Percentiles rank a stretch among this genome's conserved stretches.
Conservation (phyloP, 1,284 basidiomycete species). For the Ustilago vetiveriae region DNA sequence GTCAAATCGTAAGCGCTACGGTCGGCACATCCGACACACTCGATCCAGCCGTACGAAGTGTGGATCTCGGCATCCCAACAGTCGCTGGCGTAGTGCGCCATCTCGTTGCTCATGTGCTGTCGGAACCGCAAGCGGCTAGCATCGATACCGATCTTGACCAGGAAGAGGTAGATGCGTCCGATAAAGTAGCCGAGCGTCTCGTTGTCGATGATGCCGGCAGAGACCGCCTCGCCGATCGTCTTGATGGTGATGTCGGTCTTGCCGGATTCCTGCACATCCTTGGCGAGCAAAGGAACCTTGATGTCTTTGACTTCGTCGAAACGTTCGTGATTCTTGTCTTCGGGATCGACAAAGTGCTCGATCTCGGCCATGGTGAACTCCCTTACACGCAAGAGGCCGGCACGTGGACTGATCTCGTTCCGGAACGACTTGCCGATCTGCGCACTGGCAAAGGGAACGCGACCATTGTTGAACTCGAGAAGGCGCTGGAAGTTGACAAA, state of each 20-base stretch:
- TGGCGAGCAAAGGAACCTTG: slow-evolving; percentile 81
- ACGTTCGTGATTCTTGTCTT: slow-evolving; percentile 85
- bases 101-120: slow-evolving; percentile 96
- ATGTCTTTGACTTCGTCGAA: slow-evolving; percentile 85
- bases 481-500: slow-evolving; percentile 98
- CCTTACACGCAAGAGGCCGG: slow-evolving; percentile 93
- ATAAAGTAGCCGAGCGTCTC: slow-evolving; percentile 98
- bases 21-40: slow-evolving; percentile 99
- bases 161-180: slow-evolving; percentile 88
- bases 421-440: slow-evolving; percentile 96
- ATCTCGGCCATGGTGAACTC: slow-evolving; percentile 99
- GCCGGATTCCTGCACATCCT: slow-evolving; percentile 82
- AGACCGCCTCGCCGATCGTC: slow-evolving; percentile 88
- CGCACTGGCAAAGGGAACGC: slow-evolving; percentile 94
- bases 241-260: slow-evolving; percentile 76
- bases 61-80: slow-evolving; percentile 99
- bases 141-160: slow-evolving; percentile 91
- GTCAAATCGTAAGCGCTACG: slow-evolving; percentile 90
- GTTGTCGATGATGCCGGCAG: slow-evolving; percentile 86
- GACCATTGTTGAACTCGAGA: slow-evolving; percentile 97
- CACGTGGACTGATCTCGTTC: slow-evolving; percentile 97
- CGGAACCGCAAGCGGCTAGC: slow-evolving; percentile 86
- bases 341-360: slow-evolving; percentile 97
- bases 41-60: slow-evolving; percentile 95
- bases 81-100: slow-evolving; percentile 98